These are phyloP conservation scores for Solanum chmielewskii DNA, from an alignment of 257 asterid genomes.

Conservation along the genomic window DNA sequence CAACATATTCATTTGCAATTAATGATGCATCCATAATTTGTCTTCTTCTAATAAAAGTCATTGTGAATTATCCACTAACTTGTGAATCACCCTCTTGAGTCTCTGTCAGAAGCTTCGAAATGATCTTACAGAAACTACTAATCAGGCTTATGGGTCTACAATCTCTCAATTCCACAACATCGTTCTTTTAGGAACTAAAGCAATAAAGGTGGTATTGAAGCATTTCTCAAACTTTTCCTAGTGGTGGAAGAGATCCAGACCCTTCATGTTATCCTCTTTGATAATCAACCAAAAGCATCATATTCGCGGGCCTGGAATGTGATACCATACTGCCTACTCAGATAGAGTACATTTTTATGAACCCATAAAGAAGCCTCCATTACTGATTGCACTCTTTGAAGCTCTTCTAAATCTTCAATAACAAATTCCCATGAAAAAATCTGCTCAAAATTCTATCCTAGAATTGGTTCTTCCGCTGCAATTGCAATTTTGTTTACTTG, in stretches of 20 bases:
- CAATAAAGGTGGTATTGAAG: background rate
- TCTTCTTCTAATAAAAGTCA: background rate
- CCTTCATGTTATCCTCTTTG: background rate
- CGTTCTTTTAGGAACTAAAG: background rate
- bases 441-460: background rate
- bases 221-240: background rate
- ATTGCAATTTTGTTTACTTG: background rate
- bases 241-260: background rate
- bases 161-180: background rate
- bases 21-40: background rate
- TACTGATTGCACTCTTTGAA: background rate
- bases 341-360: background rate
- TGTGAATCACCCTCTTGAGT: background rate
- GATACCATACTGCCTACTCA: background rate
- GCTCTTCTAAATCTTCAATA: background rate
- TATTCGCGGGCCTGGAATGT: background rate
- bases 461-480: background rate
- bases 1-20: background rate
- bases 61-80: background rate
- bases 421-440: background rate
- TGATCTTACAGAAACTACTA: background rate
- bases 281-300: background rate
- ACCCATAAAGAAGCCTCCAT: background rate
- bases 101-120: background rate
- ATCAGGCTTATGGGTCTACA: background rate